Evolutionary conservation across 768 basidiomycete genomes (phyloP).

Genomic region (Mycena leptocephala): DNA sequence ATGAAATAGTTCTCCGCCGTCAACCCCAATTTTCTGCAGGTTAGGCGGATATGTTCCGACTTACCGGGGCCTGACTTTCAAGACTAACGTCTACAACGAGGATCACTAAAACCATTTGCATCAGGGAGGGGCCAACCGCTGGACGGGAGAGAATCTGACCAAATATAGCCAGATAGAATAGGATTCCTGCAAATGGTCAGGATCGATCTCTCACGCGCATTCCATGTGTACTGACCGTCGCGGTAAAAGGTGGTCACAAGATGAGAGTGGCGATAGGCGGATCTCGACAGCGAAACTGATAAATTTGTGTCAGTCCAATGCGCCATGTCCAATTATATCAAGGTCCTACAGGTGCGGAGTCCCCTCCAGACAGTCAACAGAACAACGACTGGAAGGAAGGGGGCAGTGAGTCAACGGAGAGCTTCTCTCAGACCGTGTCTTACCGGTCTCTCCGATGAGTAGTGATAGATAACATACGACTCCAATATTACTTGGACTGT

Average conservation of each 20-base stretch:
- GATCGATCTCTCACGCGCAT: background rate
- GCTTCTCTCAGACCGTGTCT: background rate
- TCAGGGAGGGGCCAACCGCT: background rate
- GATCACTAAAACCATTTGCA: background rate
- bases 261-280: background rate
- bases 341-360: background rate
- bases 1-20: too few species aligned
- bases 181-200: background rate
- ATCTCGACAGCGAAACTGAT: background rate
- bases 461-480: background rate
- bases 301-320: background rate
- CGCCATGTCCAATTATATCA: background rate
- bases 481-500: background rate
- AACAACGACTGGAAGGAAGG: background rate
- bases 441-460: slow-evolving; percentile 1
- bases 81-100: background rate
- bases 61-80: background rate
- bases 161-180: slow-evolving; percentile 6
- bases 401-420: background rate
- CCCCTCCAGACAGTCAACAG: background rate
- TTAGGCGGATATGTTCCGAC: background rate
- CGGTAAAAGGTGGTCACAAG: slow-evolving; percentile 22
- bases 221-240: background rate
- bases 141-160: background rate
- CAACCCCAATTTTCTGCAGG: too few species aligned